Base-by-base conservation (phyloP, 2,329 filamentous ascomycete species). In the Metarhizium humberi region DNA sequence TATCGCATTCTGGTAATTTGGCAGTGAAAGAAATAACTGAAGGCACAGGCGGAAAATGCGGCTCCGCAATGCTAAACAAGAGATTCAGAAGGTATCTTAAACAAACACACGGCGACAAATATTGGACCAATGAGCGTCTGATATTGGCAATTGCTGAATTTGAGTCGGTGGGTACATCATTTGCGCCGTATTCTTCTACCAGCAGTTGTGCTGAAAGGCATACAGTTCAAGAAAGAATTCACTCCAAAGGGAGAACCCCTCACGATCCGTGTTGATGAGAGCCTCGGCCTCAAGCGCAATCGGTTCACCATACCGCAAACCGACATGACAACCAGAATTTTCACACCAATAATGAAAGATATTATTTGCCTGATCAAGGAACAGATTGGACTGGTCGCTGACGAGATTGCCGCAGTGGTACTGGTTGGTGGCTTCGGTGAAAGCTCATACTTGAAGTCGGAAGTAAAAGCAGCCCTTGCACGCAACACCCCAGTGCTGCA, bases 281-380 rank as follows among this genome's bases (percentile, higher is more conserved):
- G 62, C 32, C 65, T 72, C 36, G 68, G 69, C 3, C 51, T 71
- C 18, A 63, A 59, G 36, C 64, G 68, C 45, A 66, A 70, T 32
- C 61, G 59, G 34, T 64, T 59, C 54, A 69, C 65, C 2, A 65
- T 72, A 60, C 54, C 70, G n/a, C 64, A 81, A 67, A 53, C 86
- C 83, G 66, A 46, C 80, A 92, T 69, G 86, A 90, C 63, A 80
- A 86, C 68, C 78, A 74, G 62, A 80, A 69, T 72, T 13, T 71
- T 71, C 55, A 67, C 69, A 4, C 69, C 70, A 5, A 71, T 72
- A 60, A 74, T 61, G 69, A 79, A 67, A 68, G 66, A 74, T 20
- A 67, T 73, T n/a, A 64, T 71, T 3, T 70, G 70, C 2, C 69
- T 75, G 4, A 71, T 78, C 50, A 69, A 72, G 43, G 74, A 72